Evolutionary conservation across 176 grass and related monocot genomes (phyloP), one percentile per base, ranked within the genome.

Genomic region (Eleusine coracana): DNA sequence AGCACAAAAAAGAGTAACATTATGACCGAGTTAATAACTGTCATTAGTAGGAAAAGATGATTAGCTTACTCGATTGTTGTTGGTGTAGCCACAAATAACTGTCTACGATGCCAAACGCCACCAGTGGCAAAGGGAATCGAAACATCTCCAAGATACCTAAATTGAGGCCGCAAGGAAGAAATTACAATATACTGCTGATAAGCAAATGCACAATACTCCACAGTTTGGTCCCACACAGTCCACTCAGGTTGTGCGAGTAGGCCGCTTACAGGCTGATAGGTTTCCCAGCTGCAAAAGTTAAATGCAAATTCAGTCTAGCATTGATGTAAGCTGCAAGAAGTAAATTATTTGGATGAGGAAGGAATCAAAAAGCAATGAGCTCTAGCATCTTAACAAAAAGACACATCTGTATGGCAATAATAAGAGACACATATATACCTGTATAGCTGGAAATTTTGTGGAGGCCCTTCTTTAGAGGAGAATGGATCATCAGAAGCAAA

Each of bases 361-460:
- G 27, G 42, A 79, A 50, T 25, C 71, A 51, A 25, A 36, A 81
- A 81, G 34, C 42, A 79, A 27, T 5, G 29, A 70, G 25, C 31
- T 61, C 14, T 63, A 40, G 6, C 9, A 64, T 44, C 58, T 78
- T 17, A 60, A 76, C 34, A 80, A 54, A 14, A 75, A 63, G 6
- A 25, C 82, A 72, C 74, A 89, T 74, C 11, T 51, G 50, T 82
- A 98, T 29, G 23, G 5, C 4, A 29, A 49, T 15, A 80, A 71
- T 18, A 81, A 63, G 3, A 51, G 12, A 42, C 84, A 75, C 74
- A 89, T 83, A 6, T 64, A 72, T 85, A 98, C 96, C 96, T 98
- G 91, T 98, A 96, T 82, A 98, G 74, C 83, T 98, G 96, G 82
- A 98, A 98, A 88, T 98, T 98, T 86, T 96, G 96, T 85, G 92